phyloP scores from a whole-genome alignment of 371 early-diverging fungal genomes.

The Apophysomyces ossiformis region DNA sequence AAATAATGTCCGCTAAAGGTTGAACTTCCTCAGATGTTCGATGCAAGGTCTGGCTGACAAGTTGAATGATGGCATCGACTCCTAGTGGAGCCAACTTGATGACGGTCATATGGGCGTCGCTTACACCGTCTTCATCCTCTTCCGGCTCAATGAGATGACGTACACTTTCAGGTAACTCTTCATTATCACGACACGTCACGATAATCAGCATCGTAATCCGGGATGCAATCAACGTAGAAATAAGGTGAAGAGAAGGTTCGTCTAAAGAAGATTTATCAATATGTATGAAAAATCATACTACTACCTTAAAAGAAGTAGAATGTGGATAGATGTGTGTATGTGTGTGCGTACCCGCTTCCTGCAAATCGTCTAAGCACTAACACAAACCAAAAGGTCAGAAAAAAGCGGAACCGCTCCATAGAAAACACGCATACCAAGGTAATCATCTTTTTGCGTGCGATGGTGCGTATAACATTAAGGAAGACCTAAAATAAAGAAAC shows the following conservation, averaged over 20 bases:
- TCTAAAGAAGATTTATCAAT: constrained; percentile 24
- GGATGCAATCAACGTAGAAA: constrained; percentile 38
- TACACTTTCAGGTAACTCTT: constrained; percentile 32
- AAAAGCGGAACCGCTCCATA: not conserved
- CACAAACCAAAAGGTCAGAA: not conserved
- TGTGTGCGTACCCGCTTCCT: constrained; percentile 43
- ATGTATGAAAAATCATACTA: not conserved
- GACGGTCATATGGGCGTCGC: constrained; percentile 22
- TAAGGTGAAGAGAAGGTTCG: constrained; percentile 45
- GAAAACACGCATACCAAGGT: constrained; percentile 36
- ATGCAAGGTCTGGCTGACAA: constrained; percentile 43
- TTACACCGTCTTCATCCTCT: constrained; percentile 11
- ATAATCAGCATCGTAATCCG: constrained; percentile 44
- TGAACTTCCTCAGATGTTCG: constrained; percentile 25
- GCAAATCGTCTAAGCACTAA: constrained; percentile 54
- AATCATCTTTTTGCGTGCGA: constrained; percentile 42
- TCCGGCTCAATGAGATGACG: constrained; percentile 22
- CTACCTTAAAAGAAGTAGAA: not conserved
- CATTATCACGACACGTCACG: constrained; percentile 45
- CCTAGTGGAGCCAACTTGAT: constrained; percentile 37
- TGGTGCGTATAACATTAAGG: constrained; percentile 44
- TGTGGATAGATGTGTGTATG: too few species aligned
- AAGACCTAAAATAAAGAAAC: constrained; percentile 31
- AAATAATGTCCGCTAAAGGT: constrained; percentile 38
- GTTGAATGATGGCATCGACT: constrained; percentile 26